Conservation (phyloP, 192 early-diverging fungal species). For the Backusella mclennaniae region DNA sequence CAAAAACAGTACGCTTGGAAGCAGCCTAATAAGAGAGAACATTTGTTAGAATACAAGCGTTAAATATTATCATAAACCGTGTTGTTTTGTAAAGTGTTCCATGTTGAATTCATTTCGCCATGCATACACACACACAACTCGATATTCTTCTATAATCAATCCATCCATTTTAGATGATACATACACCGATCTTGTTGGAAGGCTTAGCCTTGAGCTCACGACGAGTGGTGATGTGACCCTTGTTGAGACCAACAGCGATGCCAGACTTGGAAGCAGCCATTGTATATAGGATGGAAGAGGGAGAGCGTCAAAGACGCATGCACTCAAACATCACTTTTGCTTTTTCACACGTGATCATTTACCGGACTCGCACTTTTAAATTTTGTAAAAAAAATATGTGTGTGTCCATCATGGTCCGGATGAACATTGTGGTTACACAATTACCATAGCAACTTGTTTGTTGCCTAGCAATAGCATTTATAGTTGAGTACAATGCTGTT, state of each 20-base stretch:
- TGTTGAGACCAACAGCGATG: slow-evolving; percentile 86
- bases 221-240: slow-evolving; percentile 86
- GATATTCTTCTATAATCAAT: not conserved
- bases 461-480: too few relatives aligned
- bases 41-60: not conserved
- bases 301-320: slow-evolving; percentile 6
- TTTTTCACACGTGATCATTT: not conserved
- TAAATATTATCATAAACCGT: not conserved
- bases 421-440: too few relatives aligned
- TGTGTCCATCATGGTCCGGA: not conserved
- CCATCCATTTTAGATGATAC: slow-evolving; percentile 39
- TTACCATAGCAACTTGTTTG: too few relatives aligned
- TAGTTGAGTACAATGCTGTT: too few relatives aligned
- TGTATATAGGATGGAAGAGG: slow-evolving; percentile 24
- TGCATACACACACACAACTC: too few relatives aligned
- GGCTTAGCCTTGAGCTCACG: slow-evolving; percentile 68
- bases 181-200: slow-evolving; percentile 79
- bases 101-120: not conserved
- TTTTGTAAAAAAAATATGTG: not conserved
- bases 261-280: slow-evolving; percentile 69
- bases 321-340: not conserved
- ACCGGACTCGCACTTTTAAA: not conserved
- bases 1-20: slow-evolving; percentile 82
- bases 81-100: not conserved
- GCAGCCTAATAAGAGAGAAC: not conserved